Conservation (phyloP, 257 asterid genomes). For the Paraleonurus japonicus region DNA sequence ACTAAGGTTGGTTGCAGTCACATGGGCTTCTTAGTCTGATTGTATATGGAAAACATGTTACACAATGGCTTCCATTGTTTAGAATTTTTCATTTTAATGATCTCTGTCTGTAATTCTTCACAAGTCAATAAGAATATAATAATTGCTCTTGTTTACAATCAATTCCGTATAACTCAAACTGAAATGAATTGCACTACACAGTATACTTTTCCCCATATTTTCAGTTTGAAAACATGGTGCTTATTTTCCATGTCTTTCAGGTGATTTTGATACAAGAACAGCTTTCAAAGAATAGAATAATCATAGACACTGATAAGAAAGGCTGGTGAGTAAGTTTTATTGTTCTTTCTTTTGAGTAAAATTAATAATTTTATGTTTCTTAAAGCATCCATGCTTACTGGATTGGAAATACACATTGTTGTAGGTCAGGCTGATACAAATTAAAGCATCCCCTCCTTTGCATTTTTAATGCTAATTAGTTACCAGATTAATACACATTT, state of each 20-base stretch:
- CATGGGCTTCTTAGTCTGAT: no score
- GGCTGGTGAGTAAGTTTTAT: slow-evolving; percentile 62
- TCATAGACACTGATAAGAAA: slow-evolving; percentile 84
- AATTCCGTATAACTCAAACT: not conserved
- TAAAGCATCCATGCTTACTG: not conserved
- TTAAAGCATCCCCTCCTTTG: not conserved
- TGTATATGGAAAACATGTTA: no score
- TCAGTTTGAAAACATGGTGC: slow-evolving; percentile 17
- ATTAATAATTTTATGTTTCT: not conserved
- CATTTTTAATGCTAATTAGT: not conserved
- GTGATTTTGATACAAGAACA: slow-evolving; percentile 96
- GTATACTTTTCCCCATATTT: not conserved
- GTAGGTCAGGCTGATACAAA: not conserved
- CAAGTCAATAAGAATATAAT: not conserved
- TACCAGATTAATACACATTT: not conserved
- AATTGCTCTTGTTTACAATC: not conserved
- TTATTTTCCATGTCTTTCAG: slow-evolving; percentile 38
- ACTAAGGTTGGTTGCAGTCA: no score
- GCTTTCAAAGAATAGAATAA: slow-evolving; percentile 93
- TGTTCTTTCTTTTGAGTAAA: not conserved
- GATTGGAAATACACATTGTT: not conserved
- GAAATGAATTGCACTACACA: not conserved
- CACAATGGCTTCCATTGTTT: not conserved
- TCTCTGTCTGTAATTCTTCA: not conserved
- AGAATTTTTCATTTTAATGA: not conserved